Evolutionary conservation across 106 monocot species (phyloP).

Genomic region (Vanilla planifolia): DNA sequence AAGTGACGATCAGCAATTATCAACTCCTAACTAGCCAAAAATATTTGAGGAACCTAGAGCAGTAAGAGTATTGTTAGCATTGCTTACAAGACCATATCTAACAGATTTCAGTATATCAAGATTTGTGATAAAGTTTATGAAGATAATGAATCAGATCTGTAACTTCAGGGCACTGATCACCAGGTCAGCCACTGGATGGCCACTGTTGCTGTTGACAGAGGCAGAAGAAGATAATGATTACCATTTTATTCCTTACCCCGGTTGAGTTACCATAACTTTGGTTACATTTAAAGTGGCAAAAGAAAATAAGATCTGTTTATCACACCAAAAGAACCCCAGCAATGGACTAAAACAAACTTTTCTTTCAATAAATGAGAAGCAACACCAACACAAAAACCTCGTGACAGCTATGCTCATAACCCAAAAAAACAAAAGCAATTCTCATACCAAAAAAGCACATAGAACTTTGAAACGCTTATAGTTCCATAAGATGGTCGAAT

Average conservation of each 20-base stretch:
- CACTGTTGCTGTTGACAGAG: not conserved
- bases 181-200: not conserved
- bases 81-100: no score
- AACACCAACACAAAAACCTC: not conserved
- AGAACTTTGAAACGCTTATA: no score
- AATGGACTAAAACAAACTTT: not conserved
- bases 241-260: not conserved
- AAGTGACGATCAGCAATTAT: not conserved
- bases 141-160: no score
- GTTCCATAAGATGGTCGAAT: no score
- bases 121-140: no score
- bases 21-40: not conserved
- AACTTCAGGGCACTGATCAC: no score
- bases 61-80: not conserved
- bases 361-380: not conserved
- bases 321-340: not conserved
- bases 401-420: not conserved
- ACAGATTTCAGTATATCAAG: no score
- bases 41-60: not conserved
- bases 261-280: not conserved
- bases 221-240: not conserved
- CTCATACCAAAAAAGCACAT: no score
- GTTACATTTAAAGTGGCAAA: not conserved
- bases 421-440: no score
- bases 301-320: not conserved